A percentile compares a stretch with the other conserved stretches of the same genome.
Conservation (phyloP, 2,329 filamentous ascomycete genomes). For the Colletotrichum lindemuthianum region DNA sequence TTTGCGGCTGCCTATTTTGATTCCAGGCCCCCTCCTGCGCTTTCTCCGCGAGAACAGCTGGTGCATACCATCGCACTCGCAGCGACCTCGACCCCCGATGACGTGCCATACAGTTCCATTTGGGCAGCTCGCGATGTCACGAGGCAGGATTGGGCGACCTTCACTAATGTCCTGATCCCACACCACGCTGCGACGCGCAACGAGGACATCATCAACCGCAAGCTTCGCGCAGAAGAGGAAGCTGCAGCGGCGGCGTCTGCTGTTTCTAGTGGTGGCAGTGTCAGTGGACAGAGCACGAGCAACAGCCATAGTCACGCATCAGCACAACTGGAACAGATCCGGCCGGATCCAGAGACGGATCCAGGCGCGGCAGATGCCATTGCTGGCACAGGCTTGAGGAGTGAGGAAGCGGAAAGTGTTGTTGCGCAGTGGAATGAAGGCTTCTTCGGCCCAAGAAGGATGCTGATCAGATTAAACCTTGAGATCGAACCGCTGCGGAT, state of each 20-base stretch:
- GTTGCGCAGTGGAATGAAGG: slow-evolving; percentile 66
- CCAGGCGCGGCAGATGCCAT: slow-evolving; percentile 42
- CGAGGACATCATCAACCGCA: slow-evolving; percentile 59
- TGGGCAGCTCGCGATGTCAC: slow-evolving; percentile 56
- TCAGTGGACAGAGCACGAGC: slow-evolving; percentile 39
- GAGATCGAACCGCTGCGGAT: slow-evolving; percentile 37
- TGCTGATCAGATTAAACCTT: slow-evolving; percentile 51
- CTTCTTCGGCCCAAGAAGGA: slow-evolving; percentile 63
- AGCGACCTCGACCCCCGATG: slow-evolving; percentile 49
- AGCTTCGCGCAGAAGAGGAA: slow-evolving; percentile 54
- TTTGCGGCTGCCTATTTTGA: slow-evolving; percentile 59
- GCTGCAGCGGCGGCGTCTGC: slow-evolving; percentile 36
- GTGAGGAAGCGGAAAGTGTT: slow-evolving; percentile 43
- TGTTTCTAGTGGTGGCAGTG: slow-evolving; percentile 22
- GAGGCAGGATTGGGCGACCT: slow-evolving; percentile 67
- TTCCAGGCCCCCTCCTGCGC: slow-evolving; percentile 48
- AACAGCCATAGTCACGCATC: slow-evolving; percentile 48
- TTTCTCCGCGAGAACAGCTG: slow-evolving; percentile 35
- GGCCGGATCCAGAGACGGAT: slow-evolving; percentile 40
- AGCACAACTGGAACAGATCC: slow-evolving; percentile 53
- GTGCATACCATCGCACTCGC: slow-evolving; percentile 49
- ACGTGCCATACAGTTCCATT: slow-evolving; percentile 55
- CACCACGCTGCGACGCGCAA: slow-evolving; percentile 56
- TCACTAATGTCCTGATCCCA: slow-evolving; percentile 66
- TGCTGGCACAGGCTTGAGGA: neutral